A percentile compares a stretch with the other conserved stretches of the same genome.
These are phyloP conservation scores for Haplographium delicatum DNA, from an alignment of 495 filamentous ascomycete genomes.

Conservation along the genomic window DNA sequence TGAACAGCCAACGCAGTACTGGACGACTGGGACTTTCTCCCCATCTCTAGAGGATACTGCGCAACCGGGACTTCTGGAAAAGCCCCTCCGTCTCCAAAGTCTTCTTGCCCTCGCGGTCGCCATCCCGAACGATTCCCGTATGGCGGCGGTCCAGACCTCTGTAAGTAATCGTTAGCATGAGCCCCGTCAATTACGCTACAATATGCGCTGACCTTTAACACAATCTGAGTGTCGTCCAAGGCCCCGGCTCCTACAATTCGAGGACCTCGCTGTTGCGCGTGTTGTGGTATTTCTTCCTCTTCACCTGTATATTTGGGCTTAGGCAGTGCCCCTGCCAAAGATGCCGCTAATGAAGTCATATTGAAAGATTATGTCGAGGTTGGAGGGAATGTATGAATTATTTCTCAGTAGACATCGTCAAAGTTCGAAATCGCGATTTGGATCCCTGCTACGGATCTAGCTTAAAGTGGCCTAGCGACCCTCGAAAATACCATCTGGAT, in stretches of 20 bases:
- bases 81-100: slow-evolving; percentile 93
- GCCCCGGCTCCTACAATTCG: slow-evolving; percentile 72
- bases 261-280: slow-evolving; percentile 69
- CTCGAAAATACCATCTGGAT: too few species aligned
- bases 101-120: slow-evolving; percentile 79
- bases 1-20: slow-evolving; percentile 89
- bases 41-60: slow-evolving; percentile 95
- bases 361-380: not conserved
- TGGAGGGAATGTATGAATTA: slow-evolving; percentile 1
- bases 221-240: slow-evolving; percentile 80
- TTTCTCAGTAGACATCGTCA: slow-evolving; percentile 10
- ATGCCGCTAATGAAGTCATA: slow-evolving; percentile 69
- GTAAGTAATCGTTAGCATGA: slow-evolving; percentile 19
- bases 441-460: not conserved
- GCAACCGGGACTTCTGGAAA: slow-evolving; percentile 93
- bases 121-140: slow-evolving; percentile 82
- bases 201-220: slow-evolving; percentile 58
- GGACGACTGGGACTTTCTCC: slow-evolving; percentile 63
- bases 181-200: not conserved
- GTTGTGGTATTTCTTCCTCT: slow-evolving; percentile 69
- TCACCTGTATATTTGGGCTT: slow-evolving; percentile 86
- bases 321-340: slow-evolving; percentile 76
- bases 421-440: slow-evolving; percentile 12
- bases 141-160: slow-evolving; percentile 80
- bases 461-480: slow-evolving; percentile 6